phyloP scores from a whole-genome alignment of 352 stramenopile species.

The Chrysophaeum taylorii region DNA sequence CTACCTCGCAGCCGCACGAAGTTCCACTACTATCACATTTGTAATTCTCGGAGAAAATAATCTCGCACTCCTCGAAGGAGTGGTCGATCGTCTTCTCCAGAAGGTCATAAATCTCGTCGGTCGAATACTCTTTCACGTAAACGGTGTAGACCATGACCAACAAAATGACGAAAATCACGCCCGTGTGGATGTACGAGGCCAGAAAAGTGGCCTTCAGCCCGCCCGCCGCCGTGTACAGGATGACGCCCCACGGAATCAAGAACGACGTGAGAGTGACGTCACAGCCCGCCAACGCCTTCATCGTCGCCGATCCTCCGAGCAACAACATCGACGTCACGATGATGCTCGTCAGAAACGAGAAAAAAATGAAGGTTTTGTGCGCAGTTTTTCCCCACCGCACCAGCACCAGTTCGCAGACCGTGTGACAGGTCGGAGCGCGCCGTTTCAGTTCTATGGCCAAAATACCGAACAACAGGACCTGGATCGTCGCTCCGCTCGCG shows the following conservation, averaged over 20 bases:
- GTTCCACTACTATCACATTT: neutral
- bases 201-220: constrained; percentile 64
- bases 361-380: constrained; percentile 64
- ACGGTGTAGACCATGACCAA: constrained; percentile 61
- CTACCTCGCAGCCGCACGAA: neutral
- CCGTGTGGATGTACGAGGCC: constrained; percentile 58
- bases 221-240: constrained; percentile 57
- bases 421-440: constrained; percentile 55
- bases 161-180: constrained; percentile 56
- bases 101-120: constrained; percentile 51
- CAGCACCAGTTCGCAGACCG: constrained; percentile 60
- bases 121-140: constrained; percentile 55
- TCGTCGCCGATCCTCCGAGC: constrained; percentile 57
- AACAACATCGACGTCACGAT: constrained; percentile 69
- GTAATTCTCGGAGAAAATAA: constrained; percentile 30
- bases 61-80: constrained; percentile 39
- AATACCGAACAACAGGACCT: constrained; percentile 65
- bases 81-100: constrained; percentile 39
- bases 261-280: constrained; percentile 53
- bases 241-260: constrained; percentile 64
- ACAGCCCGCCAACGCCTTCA: constrained; percentile 61
- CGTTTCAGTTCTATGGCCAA: constrained; percentile 66
- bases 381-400: constrained; percentile 54
- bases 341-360: constrained; percentile 54
- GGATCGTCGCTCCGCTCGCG: constrained; percentile 59